These are phyloP conservation scores for Lasiodiplodia theobromae DNA, from an alignment of 2,329 filamentous ascomycete species.

Conservation along the genomic window DNA sequence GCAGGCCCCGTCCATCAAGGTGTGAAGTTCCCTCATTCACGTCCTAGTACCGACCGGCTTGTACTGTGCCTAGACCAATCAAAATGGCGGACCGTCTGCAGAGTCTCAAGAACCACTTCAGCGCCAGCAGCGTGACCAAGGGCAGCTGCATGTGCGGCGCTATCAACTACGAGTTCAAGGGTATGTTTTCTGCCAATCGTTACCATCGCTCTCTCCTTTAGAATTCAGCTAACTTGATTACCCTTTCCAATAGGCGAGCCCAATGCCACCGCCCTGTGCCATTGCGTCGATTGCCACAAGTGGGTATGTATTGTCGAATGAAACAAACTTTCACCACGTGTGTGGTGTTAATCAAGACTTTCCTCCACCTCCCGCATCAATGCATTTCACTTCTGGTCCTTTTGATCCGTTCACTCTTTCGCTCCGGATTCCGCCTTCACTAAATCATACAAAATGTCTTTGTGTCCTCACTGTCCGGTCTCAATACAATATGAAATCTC, in stretches of 20 bases:
- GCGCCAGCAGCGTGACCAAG: slow-evolving; percentile 35
- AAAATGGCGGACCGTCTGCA: slow-evolving; percentile 23
- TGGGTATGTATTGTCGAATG: slow-evolving; percentile 40
- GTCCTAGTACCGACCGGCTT: background rate
- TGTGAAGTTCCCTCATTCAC: background rate
- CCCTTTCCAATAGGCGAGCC: slow-evolving; percentile 47
- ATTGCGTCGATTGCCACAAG: slow-evolving; percentile 64
- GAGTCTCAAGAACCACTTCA: slow-evolving; percentile 20
- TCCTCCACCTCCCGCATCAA: background rate
- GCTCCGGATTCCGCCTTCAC: background rate
- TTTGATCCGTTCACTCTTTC: background rate
- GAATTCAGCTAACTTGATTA: background rate
- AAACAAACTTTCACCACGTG: background rate
- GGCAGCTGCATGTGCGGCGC: slow-evolving; percentile 41
- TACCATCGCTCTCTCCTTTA: slow-evolving; percentile 15
- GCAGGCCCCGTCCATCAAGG: slow-evolving; percentile 12
- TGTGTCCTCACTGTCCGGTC: no score
- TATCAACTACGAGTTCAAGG: slow-evolving; percentile 40
- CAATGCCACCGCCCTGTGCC: slow-evolving; percentile 57
- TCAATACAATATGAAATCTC: no score
- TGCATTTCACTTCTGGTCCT: background rate
- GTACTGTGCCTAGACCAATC: background rate
- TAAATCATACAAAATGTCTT: background rate
- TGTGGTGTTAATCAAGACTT: background rate
- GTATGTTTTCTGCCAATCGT: slow-evolving; percentile 27